Evolutionary conservation across 2,329 filamentous ascomycete genomes (phyloP).

Genomic region (Pseudocercospora cruenta): DNA sequence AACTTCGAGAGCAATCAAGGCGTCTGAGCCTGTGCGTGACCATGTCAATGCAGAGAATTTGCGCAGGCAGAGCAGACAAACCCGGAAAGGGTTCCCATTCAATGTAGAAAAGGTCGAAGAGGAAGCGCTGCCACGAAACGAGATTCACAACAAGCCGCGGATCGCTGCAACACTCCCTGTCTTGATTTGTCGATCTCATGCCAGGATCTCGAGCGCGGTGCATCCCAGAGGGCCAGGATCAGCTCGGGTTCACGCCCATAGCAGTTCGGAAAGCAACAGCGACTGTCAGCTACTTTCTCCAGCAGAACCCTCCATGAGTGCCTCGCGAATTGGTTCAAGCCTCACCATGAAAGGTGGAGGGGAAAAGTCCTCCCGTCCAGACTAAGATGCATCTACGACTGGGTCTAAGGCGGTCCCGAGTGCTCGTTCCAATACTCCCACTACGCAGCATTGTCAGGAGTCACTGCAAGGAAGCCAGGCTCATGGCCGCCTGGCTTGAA

Average conservation of each 20-base stretch:
- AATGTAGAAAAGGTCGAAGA: neutral
- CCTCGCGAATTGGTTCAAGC: neutral
- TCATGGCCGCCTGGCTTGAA: neutral
- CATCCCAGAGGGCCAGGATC: neutral
- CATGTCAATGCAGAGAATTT: neutral
- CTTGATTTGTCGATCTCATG: neutral
- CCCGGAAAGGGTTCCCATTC: neutral
- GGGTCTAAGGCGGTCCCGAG: neutral
- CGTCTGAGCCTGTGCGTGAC: neutral
- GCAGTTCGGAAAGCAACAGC: neutral
- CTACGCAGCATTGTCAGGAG: neutral
- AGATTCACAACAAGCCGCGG: neutral
- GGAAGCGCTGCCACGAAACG: neutral
- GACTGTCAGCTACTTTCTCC: no score
- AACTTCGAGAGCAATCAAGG: neutral
- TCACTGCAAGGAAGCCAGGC: neutral
- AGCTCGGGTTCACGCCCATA: neutral
- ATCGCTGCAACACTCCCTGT: slow-evolving; percentile 1
- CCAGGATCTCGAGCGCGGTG: neutral
- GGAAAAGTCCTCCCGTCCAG: neutral
- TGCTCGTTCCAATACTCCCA: slow-evolving; percentile 1
- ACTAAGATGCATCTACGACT: neutral
- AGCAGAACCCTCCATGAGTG: neutral
- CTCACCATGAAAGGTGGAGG: neutral
- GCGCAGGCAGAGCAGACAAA: neutral